Evolutionary conservation across 1,284 basidiomycete genomes (phyloP), one percentile per base, ranked within the genome.

Genomic region (Leccinum subatratum): DNA sequence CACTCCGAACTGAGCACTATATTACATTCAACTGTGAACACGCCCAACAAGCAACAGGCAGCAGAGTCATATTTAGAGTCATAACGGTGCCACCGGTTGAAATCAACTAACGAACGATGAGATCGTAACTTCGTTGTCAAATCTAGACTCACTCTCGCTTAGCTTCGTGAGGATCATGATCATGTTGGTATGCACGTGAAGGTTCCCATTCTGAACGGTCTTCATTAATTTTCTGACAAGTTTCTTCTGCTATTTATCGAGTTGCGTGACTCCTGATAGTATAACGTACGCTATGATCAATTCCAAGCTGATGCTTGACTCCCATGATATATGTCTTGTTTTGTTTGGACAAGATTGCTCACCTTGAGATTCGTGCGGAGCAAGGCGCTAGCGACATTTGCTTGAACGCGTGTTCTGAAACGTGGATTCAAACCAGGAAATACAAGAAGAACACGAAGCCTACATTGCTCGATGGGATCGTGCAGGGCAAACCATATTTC

Each of bases 101-200:
- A 34, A 6, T 0, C 1, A 20, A 58, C 71, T 72, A 12, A 42
- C 1, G 37, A 59, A 61, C 12, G 9, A 30, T 58, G 28, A 58
- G n/a, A 72, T 6, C 70, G n/a, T 6, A 22, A 12, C 8, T 18
- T 22, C 18, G 34, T 28, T 1, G 7, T 58, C n/a, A 22, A 56
- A 39, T 12, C 6, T 4, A 28, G 1, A 42, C 68, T 32, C n/a
- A 68, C 70, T 59, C 11, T 72, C 62, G 61, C 66, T 68, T 30
- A 73, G 32, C 9, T 65, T 64, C 51, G 72, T 9, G 28, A 72
- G 42, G 1, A 74, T 68, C 64, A 76, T 62, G 1, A 71, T 74
- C 18, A 68, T 67, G 34, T 69, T 68, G 1, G 68, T 70, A 57
- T 71, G 73, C 8, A 69, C 71, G 25, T 59, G 62, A 6, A 32